Evolutionary conservation across 2,329 filamentous ascomycete species (phyloP).

Genomic region (Neofusicoccum umdonicola): DNA sequence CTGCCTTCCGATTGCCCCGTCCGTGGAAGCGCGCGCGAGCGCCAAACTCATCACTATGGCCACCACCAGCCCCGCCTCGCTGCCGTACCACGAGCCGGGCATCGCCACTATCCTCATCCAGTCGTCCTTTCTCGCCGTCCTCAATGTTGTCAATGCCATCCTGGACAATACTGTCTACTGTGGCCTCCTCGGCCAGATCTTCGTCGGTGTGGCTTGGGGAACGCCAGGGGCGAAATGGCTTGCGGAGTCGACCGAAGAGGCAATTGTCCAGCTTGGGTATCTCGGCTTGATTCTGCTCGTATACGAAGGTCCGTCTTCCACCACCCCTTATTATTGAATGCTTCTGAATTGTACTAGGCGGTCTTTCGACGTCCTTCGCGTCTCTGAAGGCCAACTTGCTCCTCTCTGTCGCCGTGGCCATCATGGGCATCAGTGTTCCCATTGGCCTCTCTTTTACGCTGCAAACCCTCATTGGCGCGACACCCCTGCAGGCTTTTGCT

Average conservation of each 20-base stretch:
- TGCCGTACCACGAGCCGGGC: conserved; percentile 62
- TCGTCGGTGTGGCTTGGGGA: conserved; percentile 70
- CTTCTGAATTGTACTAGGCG: conserved; percentile 43
- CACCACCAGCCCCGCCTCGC: conserved; percentile 21
- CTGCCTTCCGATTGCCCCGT: background rate
- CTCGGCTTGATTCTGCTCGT: conserved; percentile 70
- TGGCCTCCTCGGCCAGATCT: conserved; percentile 68
- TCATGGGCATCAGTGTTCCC: conserved; percentile 63
- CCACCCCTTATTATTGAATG: background rate
- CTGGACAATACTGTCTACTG: conserved; percentile 65
- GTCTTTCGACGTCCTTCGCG: conserved; percentile 55
- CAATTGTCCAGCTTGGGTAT: conserved; percentile 67
- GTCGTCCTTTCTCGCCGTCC: conserved; percentile 60
- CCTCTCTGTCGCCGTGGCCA: conserved; percentile 61
- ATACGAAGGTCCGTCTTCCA: conserved; percentile 57
- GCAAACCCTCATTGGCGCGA: conserved; percentile 49
- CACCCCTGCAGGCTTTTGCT: conserved; percentile 64
- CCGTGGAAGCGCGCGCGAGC: too few species aligned
- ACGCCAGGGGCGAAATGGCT: conserved; percentile 64
- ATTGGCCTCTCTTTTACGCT: conserved; percentile 66
- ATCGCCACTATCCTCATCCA: conserved; percentile 60
- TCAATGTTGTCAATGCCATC: conserved; percentile 58
- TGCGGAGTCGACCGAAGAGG: conserved; percentile 49
- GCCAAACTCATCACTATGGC: background rate
- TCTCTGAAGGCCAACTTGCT: conserved; percentile 59